Evolutionary conservation across 208 protist species (phyloP), one percentile per base, ranked within the genome.

Genomic region (Wallacemonas sp.): DNA sequence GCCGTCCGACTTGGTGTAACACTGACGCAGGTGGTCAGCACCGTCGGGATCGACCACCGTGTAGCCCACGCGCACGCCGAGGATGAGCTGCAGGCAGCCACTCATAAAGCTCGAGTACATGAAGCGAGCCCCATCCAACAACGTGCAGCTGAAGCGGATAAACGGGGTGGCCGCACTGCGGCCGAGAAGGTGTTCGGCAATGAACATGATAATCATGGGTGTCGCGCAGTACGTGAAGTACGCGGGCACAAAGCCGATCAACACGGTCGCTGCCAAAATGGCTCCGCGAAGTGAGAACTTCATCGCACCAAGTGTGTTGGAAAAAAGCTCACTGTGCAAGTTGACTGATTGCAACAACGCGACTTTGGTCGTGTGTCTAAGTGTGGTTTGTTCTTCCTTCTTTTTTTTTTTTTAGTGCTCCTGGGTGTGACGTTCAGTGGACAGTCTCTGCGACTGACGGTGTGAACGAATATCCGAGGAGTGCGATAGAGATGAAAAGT

Each of bases 41-140:
- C 81, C 81, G 12, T 50, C 60, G 15, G 53, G 68, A n/a, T 89
- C 75, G 0, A 89, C 85, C 27, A 94, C 29, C 8, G 81, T 89
- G 75, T 89, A 92, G 6, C 79, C 74, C 37, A 95, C 45, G 9
- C 71, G 69, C 5, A 81, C 81, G 33, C 75, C 72, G 5, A 89
- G 48, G 0, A 85, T 50, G 12, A 81, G 62, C 78, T 92, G 81
- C 33, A 95, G 30, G 29, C 79, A 30, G 6, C 73, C 52, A 1
- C 57, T 65, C 10, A 92, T 68, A 39, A 84, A 66, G 5, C 19
- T 41, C 33, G 89, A 74, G 67, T 78, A 94, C 26, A 74, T 32
- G 12, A 66, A 34, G 55, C 84, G 66, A 5, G 85, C 4, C 17
- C 71, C 53, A 60, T 79, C 66, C 50, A 81, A 64, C 46, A 59